Base-by-base conservation (phyloP, 495 filamentous ascomycete genomes). In the Xylaria scruposa region DNA sequence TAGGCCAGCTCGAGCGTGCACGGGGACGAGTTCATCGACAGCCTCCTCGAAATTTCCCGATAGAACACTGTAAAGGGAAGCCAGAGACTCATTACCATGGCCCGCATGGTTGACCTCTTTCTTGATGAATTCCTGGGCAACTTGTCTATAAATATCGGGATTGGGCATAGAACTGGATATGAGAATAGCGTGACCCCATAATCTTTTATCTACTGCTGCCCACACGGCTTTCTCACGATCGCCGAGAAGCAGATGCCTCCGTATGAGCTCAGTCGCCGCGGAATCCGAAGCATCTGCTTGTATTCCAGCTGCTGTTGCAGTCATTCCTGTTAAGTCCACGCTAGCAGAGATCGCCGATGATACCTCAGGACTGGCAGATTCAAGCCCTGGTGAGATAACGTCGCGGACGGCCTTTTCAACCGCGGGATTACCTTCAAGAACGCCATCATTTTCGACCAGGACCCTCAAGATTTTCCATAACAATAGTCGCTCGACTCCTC, bases 181-280 rank as follows among this genome's bases (percentile, higher is more conserved):
- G 47, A 98, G 87, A 86, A 99, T 91, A 10, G 97, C 97, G 81
- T 99, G 97, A 13, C 92, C 95, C 97, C 97, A 99, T 4, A 98
- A 83, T 47, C 94, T 90, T 78, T 92, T 91, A 77, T 99, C 97
- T n/a, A 93, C 95, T 8, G 97, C 97, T 69, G 89, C 85, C 96
- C 96, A 98, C 13, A 97, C 91, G 3, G 97, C 97, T 75, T 95
- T 94, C 76, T 97, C 94, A 13, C 92, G 88, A 40, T 99, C 92
- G 15, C 97, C 96, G 46, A 85, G 81, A 7, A 97, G 82, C 29
- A 99, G 87, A 72, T 89, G 82, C 33, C 85, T 89, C 12, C 93
- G 90, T 60, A 99, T 85, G 42, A 86, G 85, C 68, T 92, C 89
- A 12, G 96, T 78, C 17, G 90, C 88, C 4, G 88, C 83, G 21